A percentile compares a stretch with the other conserved stretches of the same genome.
Evolutionary conservation across 495 filamentous ascomycete genomes (phyloP).

Genomic region (Barbatosphaeria neglecta): DNA sequence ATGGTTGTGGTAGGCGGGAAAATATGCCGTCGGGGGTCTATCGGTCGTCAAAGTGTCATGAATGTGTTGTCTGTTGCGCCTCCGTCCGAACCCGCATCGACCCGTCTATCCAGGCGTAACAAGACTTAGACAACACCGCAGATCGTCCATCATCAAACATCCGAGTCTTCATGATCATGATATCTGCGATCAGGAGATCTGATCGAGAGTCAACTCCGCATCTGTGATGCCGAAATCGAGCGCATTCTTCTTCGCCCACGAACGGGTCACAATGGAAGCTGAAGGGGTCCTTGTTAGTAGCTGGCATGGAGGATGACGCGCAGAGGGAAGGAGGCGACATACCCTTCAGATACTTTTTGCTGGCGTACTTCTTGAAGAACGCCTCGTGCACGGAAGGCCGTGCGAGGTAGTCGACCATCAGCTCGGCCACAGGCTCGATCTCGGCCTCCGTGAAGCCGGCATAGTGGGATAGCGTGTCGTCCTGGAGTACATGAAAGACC

Average conservation of each 20-base stretch:
- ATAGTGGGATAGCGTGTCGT: slow-evolving; percentile 82
- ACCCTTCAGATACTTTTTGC: slow-evolving; percentile 98
- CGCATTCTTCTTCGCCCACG: slow-evolving; percentile 51
- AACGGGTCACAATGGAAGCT: slow-evolving; percentile 86
- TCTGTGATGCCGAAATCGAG: neutral
- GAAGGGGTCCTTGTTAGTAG: slow-evolving; percentile 18
- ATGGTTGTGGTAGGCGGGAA: neutral
- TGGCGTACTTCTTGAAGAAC: slow-evolving; percentile 98
- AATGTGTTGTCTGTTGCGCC: no score
- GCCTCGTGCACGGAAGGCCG: slow-evolving; percentile 85
- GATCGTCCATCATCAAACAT: neutral
- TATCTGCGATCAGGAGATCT: neutral
- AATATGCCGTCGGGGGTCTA: neutral
- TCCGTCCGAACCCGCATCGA: neutral
- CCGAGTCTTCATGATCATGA: neutral
- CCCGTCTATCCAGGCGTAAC: neutral
- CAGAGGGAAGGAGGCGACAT: slow-evolving; percentile 11
- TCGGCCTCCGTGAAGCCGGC: slow-evolving; percentile 88
- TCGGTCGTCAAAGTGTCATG: neutral
- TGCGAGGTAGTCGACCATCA: slow-evolving; percentile 93
- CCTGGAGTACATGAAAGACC: slow-evolving; percentile 36
- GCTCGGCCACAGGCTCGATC: slow-evolving; percentile 78
- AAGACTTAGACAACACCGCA: neutral
- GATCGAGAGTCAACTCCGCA: neutral
- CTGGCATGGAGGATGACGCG: slow-evolving; percentile 1